Evolutionary conservation across 2,329 filamentous ascomycete species (phyloP), one percentile per base, ranked within the genome.

Genomic region (Ilyonectria sp.): DNA sequence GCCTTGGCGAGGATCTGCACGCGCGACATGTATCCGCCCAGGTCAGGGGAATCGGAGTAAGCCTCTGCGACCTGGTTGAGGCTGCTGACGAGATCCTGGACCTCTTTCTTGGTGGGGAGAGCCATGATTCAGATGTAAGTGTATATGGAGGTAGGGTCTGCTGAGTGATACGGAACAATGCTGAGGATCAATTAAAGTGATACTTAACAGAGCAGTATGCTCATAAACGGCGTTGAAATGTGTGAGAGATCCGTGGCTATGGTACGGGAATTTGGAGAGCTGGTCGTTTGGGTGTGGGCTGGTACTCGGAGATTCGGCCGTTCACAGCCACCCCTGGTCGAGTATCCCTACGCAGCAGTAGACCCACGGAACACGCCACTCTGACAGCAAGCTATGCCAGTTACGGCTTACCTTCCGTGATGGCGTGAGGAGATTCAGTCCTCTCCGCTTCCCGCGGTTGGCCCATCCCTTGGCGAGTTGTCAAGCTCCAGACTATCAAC

Each of bases 1-100:
- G 73, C 73, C 53, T 73, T 75, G 10, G 70, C 69, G 17, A 78
- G 74, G n/a, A 78, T 70, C 43, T 75, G 71, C 11, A 74, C 71
- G 1, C 76, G 73, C 4, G 74, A 73, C 49, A 76, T 70, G 60
- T 76, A 71, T 19, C 73, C 74, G 3, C 67, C 47, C 13, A 78
- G 63, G 55, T 73, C 74, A 7, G 71, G 70, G 4, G 71, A 61
- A 61, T 75, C 70, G 11, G 71, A 70, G 43, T 78, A 78, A 11
- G 55, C 65, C 21, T 72, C 62, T 31, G 71, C 69, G 19, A 58
- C 68, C 31, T 69, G 68, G 29, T 44, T 71, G 3, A 77, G 69
- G 31, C 55, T 56, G 21, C 9, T 54, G 31, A 79, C 65, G 13
- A 74, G 69, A 15, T 62, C 60, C 2, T 75, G 59, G n/a, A 76